Conservation (phyloP, 306 rosid genomes). For the Vachellia collinsii region DNA sequence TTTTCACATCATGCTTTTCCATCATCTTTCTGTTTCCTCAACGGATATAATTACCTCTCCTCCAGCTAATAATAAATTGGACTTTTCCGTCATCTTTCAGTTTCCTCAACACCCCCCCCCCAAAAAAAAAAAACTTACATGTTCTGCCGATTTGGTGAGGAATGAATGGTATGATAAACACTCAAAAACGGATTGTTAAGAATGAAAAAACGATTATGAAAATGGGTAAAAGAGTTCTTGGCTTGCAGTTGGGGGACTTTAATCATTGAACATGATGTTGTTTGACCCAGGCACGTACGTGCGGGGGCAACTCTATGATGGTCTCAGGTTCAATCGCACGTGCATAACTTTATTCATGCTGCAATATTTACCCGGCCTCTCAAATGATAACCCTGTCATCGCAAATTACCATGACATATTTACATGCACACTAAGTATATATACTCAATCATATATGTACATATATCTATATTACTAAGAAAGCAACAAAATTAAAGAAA, state of each 20-base stretch:
- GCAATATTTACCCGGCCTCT: background rate
- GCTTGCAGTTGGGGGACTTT: constrained; percentile 40
- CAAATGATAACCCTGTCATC: background rate
- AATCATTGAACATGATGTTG: constrained; percentile 48
- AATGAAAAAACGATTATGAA: too few species aligned
- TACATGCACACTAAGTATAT: background rate
- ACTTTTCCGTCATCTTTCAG: background rate
- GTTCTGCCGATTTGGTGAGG: background rate
- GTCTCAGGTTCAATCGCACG: constrained; percentile 5
- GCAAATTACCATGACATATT: background rate
- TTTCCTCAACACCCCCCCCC: too few species aligned
- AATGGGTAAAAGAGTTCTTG: background rate
- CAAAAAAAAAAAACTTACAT: background rate
- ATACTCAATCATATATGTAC: background rate
- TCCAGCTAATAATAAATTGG: constrained; percentile 5
- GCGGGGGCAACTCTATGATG: constrained; percentile 35
- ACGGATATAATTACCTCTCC: background rate
- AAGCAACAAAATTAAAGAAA: background rate
- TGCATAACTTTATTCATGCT: background rate
- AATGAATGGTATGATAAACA: too few species aligned
- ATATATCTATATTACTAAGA: background rate
- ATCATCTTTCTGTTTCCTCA: constrained; percentile 18
- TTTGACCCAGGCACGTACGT: constrained; percentile 58
- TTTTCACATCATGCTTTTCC: constrained; percentile 21
- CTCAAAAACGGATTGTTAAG: too few species aligned